A percentile compares a stretch with the other conserved stretches of the same genome.
These are phyloP conservation scores for Chalciporus sphaerocephalus DNA, from an alignment of 768 basidiomycete genomes.

Conservation along the genomic window DNA sequence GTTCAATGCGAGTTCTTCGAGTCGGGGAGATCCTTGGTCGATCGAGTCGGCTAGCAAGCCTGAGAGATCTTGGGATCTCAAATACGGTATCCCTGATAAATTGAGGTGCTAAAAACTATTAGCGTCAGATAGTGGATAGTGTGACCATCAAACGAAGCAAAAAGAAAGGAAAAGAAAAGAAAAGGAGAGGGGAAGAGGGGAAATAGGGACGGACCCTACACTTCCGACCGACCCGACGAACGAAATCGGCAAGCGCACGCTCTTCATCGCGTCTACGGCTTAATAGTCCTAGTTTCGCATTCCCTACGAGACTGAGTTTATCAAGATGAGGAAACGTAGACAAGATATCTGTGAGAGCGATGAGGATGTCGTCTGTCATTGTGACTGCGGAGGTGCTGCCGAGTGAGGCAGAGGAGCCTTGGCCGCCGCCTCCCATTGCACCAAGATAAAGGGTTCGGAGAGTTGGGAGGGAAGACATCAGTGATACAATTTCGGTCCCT, in stretches of 20 bases:
- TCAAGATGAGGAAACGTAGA: conserved; percentile 38
- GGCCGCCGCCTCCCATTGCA: conserved; percentile 50
- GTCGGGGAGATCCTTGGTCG: conserved; percentile 27
- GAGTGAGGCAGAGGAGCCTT: conserved; percentile 41
- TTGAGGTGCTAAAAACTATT: conserved; percentile 46
- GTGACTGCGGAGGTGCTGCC: conserved; percentile 49
- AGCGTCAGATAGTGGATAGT: no score
- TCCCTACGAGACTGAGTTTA: conserved; percentile 58
- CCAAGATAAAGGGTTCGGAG: conserved; percentile 53
- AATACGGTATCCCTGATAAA: conserved; percentile 46
- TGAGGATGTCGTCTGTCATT: conserved; percentile 49
- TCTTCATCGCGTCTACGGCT: conserved; percentile 23
- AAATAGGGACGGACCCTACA: conserved; percentile 58
- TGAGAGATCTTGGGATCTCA: conserved; percentile 49
- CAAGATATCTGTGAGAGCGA: conserved; percentile 40
- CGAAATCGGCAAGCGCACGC: conserved; percentile 41
- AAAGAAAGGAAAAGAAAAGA: no score
- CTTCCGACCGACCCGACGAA: conserved; percentile 50
- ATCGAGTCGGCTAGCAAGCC: conserved; percentile 37
- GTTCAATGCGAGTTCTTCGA: conserved; percentile 52
- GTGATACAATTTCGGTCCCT: conserved; percentile 36
- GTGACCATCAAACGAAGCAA: no score
- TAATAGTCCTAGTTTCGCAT: conserved; percentile 50
- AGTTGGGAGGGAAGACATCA: conserved; percentile 37
- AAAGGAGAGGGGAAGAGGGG: no score